Evolutionary conservation across 176 grass and related monocot species (phyloP).

Genomic region (Oryza glumipatula): DNA sequence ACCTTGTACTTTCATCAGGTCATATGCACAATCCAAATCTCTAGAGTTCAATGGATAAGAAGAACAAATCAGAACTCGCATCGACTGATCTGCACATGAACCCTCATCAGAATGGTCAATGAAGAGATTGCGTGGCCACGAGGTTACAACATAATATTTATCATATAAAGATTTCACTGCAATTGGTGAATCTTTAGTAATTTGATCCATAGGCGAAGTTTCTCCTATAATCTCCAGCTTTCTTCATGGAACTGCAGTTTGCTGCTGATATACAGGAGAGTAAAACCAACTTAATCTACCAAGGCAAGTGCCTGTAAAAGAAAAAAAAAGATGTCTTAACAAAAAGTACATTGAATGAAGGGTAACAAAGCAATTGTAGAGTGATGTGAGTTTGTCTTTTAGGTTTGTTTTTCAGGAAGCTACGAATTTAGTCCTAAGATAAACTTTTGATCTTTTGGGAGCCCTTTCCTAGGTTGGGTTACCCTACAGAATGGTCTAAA

Average conservation of each 20-base stretch:
- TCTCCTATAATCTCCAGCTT: neutral
- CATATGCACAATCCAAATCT: constrained; percentile 9
- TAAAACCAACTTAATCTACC: constrained; percentile 33
- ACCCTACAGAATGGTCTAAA: constrained; percentile 29
- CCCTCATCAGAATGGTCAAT: constrained; percentile 23
- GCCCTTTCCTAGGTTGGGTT: constrained; percentile 41
- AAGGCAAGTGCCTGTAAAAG: neutral
- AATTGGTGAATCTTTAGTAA: constrained; percentile 4
- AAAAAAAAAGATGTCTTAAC: neutral
- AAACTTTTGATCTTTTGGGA: neutral
- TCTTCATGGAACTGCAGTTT: neutral
- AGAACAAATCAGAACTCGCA: neutral
- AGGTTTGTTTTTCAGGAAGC: constrained; percentile 15
- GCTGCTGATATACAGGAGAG: neutral
- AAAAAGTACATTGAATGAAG: neutral
- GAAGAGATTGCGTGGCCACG: neutral
- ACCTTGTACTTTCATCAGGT: constrained; percentile 9
- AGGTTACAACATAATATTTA: neutral
- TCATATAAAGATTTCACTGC: constrained; percentile 3
- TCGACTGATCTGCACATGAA: constrained; percentile 3
- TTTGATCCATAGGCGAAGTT: neutral
- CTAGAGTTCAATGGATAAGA: constrained; percentile 30
- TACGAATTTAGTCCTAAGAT: constrained; percentile 1
- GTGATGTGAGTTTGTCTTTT: constrained; percentile 11
- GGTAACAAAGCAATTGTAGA: neutral